Evolutionary conservation across 176 grass and related monocot species (phyloP).

Genomic region (Thalia dealbata): DNA sequence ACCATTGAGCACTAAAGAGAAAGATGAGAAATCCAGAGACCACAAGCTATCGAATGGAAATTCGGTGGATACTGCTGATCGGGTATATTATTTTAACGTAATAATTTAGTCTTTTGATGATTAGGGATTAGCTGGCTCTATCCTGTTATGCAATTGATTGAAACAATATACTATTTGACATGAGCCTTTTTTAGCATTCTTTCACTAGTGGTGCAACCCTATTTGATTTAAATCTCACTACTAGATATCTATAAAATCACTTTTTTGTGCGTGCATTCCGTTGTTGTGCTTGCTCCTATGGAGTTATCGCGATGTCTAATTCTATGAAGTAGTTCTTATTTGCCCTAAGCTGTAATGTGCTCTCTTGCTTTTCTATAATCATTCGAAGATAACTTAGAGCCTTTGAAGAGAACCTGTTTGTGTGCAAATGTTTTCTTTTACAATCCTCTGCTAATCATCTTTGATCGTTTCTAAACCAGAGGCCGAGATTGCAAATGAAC

Average conservation of each 20-base stretch:
- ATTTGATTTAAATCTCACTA: too few species aligned
- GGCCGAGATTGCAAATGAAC: slow-evolving; percentile 19
- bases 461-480: neutral
- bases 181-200: too few species aligned
- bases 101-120: neutral
- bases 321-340: neutral
- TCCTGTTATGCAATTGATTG: too few species aligned
- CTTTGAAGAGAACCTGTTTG: too few species aligned
- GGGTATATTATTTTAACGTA: slow-evolving; percentile 33
- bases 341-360: neutral
- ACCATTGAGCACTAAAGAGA: slow-evolving; percentile 65
- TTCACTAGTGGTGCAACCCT: too few species aligned
- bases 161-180: too few species aligned
- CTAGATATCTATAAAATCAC: too few species aligned
- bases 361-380: neutral
- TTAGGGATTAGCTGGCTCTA: neutral
- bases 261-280: neutral
- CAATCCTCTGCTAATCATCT: neutral
- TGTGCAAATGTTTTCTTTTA: neutral
- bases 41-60: slow-evolving; percentile 72
- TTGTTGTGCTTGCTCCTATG: neutral
- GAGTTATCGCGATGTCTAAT: too few species aligned
- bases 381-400: neutral
- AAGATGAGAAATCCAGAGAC: slow-evolving; percentile 52
- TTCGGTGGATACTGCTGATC: slow-evolving; percentile 46